Percentiles rank a stretch among this genome's conserved stretches.
Evolutionary conservation across 139 green algal genomes (phyloP).

Genomic region (Picochlorum sp.): DNA sequence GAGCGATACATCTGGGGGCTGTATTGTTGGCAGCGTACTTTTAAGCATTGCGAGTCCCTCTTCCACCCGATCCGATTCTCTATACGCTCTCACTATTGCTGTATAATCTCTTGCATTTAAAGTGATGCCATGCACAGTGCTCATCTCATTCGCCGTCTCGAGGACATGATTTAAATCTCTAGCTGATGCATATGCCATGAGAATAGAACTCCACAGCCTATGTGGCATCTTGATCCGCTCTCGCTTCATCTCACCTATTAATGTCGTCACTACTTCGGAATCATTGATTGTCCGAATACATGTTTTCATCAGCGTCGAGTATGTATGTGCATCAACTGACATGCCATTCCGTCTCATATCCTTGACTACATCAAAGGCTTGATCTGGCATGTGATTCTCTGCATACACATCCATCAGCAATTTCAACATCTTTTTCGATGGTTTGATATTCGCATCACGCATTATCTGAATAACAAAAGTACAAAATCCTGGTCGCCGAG

Average conservation of each 20-base stretch:
- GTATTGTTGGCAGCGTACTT: conserved; percentile 5
- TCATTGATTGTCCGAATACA: conserved; percentile 14
- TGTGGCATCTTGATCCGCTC: conserved; percentile 10
- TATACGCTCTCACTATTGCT: conserved; percentile 53
- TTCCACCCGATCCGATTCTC: conserved; percentile 5
- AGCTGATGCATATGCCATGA: conserved; percentile 11
- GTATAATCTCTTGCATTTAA: conserved; percentile 63
- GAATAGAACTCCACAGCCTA: conserved; percentile 9
- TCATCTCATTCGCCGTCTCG: conserved; percentile 65
- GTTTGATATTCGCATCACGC: conserved; percentile 1
- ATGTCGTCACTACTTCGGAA: not conserved
- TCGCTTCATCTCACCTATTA: conserved; percentile 9
- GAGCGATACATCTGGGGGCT: conserved; percentile 44
- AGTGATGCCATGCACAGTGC: conserved; percentile 30
- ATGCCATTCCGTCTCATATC: conserved; percentile 7
- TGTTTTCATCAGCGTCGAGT: conserved; percentile 15
- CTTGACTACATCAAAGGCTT: not conserved
- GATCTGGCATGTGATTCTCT: conserved; percentile 3
- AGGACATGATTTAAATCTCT: conserved; percentile 1
- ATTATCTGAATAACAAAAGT: conserved; percentile 17
- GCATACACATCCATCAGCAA: conserved; percentile 25
- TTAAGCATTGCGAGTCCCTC: conserved; percentile 10
- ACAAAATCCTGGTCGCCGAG: conserved; percentile 2
- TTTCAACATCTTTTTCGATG: conserved; percentile 6
- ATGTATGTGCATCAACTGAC: conserved; percentile 6